Evolutionary conservation across 2,329 filamentous ascomycete species (phyloP), one percentile per base, ranked within the genome.

Genomic region (Clonostachys rhizophaga): DNA sequence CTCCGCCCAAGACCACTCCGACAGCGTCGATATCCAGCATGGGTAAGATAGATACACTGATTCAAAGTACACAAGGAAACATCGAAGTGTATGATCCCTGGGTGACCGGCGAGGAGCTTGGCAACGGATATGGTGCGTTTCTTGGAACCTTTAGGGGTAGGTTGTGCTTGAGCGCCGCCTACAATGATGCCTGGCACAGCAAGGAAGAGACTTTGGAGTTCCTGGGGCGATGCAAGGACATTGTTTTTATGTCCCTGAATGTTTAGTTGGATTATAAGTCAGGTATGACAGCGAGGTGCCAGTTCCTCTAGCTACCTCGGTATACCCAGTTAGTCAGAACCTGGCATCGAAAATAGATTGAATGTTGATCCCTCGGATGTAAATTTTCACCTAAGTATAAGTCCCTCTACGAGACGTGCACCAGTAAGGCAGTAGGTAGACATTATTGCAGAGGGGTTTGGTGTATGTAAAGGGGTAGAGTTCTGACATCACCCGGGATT

Each of bases 61-160:
- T 73, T 2, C 33, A 46, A 1, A 56, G 57, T 1, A 51, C 48
- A 3, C 52, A 53, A 3, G 65, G 62, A 0, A 24, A 37, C 0
- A 55, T 72, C 2, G 54, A 60, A 11, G 49, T 66, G 0, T 42
- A 58, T 3, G 52, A 66, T 12, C 68, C 69, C 1, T 74, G 71
- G 70, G 69, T 72, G 0, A 71, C 69, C 0, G 70, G 70, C 0
- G 71, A 74, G 47, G 70, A 74, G 47, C 54, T 74, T 2, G 60
- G 68, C 0, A 72, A 55, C 30, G 61, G 63, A 0, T n/a, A 65
- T 13, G 65, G 56, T 0, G n/a, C 73, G n/a, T 74, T 69, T 36
- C 49, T 73, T 16, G 68, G 64, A 0, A 71, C 64, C 0, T 72
- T 62, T 46, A 54, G 58, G 5, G 65, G 62, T 0, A 49, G 53